A percentile compares a stretch with the other conserved stretches of the same genome.
phyloP scores from a whole-genome alignment of 1,284 basidiomycete species.

The Trametes polyzona region DNA sequence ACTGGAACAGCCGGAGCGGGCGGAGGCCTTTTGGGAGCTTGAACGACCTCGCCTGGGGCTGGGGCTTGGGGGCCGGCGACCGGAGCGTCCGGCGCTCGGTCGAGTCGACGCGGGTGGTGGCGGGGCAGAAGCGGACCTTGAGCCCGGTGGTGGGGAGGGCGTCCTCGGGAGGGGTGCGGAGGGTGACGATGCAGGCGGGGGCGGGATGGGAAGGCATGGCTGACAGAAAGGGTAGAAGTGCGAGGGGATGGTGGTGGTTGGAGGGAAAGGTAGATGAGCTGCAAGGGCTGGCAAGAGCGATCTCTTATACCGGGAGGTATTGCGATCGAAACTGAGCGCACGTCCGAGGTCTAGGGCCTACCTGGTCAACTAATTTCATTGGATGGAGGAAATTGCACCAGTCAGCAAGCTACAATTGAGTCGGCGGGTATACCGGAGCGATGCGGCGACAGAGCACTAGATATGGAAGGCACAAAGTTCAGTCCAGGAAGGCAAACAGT shows the following conservation, averaged over 20 bases:
- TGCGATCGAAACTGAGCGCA: neutral
- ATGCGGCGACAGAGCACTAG: neutral
- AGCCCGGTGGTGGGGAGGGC: neutral
- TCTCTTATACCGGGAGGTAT: neutral
- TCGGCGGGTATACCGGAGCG: neutral
- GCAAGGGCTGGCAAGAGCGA: neutral
- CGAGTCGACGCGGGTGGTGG: slow-evolving; percentile 1
- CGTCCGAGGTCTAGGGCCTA: neutral
- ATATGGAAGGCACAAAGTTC: neutral
- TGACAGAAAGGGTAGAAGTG: neutral
- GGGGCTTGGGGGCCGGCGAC: neutral
- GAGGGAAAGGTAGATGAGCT: neutral
- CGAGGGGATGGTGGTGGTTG: neutral
- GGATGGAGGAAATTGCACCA: too few species aligned
- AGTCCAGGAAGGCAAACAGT: neutral
- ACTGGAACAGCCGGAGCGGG: slow-evolving; percentile 3
- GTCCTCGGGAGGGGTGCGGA: slow-evolving; percentile 2
- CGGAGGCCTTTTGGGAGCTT: neutral
- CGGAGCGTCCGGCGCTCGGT: slow-evolving; percentile 9
- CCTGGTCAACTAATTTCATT: too few species aligned
- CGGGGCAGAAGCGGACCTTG: slow-evolving; percentile 11
- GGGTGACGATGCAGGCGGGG: slow-evolving; percentile 4
- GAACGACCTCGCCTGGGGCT: neutral
- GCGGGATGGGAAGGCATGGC: neutral
- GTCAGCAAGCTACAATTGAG: neutral